phyloP scores from a whole-genome alignment of 1,284 basidiomycete species.

The Puccinia polysora region DNA sequence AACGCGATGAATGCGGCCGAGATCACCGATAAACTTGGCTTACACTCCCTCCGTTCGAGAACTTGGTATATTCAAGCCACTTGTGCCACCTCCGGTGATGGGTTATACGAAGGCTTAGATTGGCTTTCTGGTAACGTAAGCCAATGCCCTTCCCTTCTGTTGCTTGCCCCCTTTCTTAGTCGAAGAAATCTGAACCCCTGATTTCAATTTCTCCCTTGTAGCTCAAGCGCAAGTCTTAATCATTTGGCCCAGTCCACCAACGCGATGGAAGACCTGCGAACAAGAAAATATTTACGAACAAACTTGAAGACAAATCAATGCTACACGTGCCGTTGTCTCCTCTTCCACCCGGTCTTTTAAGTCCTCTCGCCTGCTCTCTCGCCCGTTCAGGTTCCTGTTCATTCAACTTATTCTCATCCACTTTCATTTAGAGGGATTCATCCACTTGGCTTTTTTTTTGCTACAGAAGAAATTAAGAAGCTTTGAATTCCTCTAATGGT shows the following conservation, averaged over 20 bases:
- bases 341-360: not conserved
- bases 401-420: not conserved
- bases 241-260: not conserved
- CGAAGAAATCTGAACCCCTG: not conserved
- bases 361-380: no score
- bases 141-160: not conserved
- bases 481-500: slow-evolving; percentile 14
- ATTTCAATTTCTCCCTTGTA: not conserved
- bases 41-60: slow-evolving; percentile 92
- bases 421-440: slow-evolving; percentile 2
- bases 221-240: slow-evolving; percentile 30
- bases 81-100: slow-evolving; percentile 97
- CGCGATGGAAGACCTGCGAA: no score
- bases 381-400: slow-evolving; percentile 5
- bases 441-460: not conserved
- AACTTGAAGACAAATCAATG: no score
- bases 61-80: slow-evolving; percentile 99
- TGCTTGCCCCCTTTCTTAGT: no score
- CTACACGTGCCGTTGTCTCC: slow-evolving; percentile 24
- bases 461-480: slow-evolving; percentile 3
- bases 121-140: slow-evolving; percentile 58
- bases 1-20: slow-evolving; percentile 99
- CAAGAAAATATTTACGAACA: no score
- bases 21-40: slow-evolving; percentile 98
- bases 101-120: slow-evolving; percentile 96